Conservation (phyloP, 441 rosid genomes). For the Breynia disticha region DNA sequence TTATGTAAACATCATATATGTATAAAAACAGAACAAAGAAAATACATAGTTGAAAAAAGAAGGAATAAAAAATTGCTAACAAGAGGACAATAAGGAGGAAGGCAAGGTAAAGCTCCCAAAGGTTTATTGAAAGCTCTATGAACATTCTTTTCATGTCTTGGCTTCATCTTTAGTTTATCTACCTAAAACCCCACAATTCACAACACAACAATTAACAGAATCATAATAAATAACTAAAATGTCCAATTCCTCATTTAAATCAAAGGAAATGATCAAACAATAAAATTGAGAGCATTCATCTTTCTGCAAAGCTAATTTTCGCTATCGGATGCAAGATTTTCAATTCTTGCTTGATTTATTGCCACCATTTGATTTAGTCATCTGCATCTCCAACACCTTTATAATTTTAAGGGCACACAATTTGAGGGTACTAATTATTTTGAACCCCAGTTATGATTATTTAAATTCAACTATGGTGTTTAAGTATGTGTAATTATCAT, state of each 20-base stretch:
- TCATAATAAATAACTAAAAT: neutral
- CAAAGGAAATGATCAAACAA: neutral
- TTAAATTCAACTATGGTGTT: no score
- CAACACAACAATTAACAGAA: slow-evolving; percentile 3
- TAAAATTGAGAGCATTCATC: slow-evolving; percentile 38
- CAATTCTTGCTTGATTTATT: slow-evolving; percentile 26
- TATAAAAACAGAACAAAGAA: neutral
- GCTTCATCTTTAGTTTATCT: slow-evolving; percentile 75
- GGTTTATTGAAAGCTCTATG: slow-evolving; percentile 81
- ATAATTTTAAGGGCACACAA: no score
- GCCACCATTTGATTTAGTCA: slow-evolving; percentile 24
- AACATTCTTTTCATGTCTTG: slow-evolving; percentile 68
- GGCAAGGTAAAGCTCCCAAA: slow-evolving; percentile 87
- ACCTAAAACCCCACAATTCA: slow-evolving; percentile 35
- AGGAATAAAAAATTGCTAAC: slow-evolving; percentile 34
- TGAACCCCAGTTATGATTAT: no score
- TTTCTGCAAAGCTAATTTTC: slow-evolving; percentile 54
- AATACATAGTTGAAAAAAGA: neutral
- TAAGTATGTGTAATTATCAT: no score
- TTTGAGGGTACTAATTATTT: no score
- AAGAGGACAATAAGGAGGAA: slow-evolving; percentile 71
- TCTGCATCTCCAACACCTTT: slow-evolving; percentile 36
- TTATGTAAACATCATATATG: no score
- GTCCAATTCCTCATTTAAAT: no score
- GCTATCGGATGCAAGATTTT: slow-evolving; percentile 31